phyloP scores from a whole-genome alignment of 805 yeast species.

The Candida coquimbonensis region DNA sequence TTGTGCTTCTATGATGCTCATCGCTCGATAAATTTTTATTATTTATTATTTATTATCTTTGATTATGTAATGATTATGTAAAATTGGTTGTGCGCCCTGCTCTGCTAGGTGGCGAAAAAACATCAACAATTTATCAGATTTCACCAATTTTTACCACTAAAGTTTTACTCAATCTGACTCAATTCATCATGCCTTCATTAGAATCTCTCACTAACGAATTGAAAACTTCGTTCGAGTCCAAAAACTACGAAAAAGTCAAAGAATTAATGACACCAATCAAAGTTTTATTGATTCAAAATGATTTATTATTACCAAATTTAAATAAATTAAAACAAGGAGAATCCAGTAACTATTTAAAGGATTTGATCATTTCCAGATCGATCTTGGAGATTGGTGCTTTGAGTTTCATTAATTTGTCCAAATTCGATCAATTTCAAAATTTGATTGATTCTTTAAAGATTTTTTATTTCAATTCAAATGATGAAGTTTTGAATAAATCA shows the following conservation, averaged over 20 bases:
- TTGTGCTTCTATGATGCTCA: no score
- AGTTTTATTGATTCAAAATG: conserved; percentile 69
- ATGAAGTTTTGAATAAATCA: conserved; percentile 32
- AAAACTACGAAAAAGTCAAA: conserved; percentile 56
- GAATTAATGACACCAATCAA: conserved; percentile 64
- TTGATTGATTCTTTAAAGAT: conserved; percentile 69
- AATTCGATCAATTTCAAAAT: conserved; percentile 63
- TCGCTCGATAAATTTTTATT: no score
- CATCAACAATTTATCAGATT: no score
- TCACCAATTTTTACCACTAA: no score
- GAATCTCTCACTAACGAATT: conserved; percentile 66
- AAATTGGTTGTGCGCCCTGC: no score
- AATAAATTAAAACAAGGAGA: conserved; percentile 28
- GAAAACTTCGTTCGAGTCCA: conserved; percentile 53
- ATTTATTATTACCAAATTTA: conserved; percentile 63
- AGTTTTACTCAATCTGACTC: no score
- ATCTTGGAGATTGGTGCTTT: conserved; percentile 87
- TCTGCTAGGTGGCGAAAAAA: no score
- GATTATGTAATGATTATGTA: no score
- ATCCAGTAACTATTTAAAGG: conserved; percentile 36
- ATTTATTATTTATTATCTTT: no score
- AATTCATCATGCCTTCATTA: conserved; percentile 37
- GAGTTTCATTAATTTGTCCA: conserved; percentile 56
- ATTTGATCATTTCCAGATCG: conserved; percentile 70
- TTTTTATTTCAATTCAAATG: conserved; percentile 49